A percentile compares a stretch with the other conserved stretches of the same genome.
These are phyloP conservation scores for Coniella vitis DNA, from an alignment of 2,329 filamentous ascomycete genomes.

Conservation along the genomic window DNA sequence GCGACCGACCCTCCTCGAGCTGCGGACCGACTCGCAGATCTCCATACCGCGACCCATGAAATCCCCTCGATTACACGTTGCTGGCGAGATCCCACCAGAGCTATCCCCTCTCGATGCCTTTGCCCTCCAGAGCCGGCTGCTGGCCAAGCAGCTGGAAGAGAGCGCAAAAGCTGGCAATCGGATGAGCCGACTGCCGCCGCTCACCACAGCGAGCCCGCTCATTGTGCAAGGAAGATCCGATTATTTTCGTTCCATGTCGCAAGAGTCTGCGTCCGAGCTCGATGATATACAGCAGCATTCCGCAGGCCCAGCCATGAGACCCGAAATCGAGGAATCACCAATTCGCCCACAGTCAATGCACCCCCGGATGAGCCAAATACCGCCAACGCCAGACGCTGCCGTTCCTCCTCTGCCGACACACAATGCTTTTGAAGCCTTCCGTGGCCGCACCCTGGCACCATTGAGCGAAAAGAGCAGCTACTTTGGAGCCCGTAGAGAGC, in stretches of 20 bases:
- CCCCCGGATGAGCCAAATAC: constrained; percentile 62
- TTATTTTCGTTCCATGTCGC: constrained; percentile 71
- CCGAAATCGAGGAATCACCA: constrained; percentile 50
- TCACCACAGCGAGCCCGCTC: constrained; percentile 76
- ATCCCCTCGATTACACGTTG: constrained; percentile 70
- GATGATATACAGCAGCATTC: constrained; percentile 30
- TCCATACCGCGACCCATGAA: constrained; percentile 50
- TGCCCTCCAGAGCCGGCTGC: constrained; percentile 79
- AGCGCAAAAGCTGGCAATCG: constrained; percentile 66
- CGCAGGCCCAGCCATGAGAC: constrained; percentile 42
- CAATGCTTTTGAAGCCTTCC: constrained; percentile 33
- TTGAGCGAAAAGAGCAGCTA: constrained; percentile 33
- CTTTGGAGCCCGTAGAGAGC: constrained; percentile 51
- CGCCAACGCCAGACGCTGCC: constrained; percentile 41
- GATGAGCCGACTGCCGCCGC: constrained; percentile 77
- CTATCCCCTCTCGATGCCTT: constrained; percentile 94
- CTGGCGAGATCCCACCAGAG: constrained; percentile 78
- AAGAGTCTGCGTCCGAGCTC: constrained; percentile 50
- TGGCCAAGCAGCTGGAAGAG: constrained; percentile 82
- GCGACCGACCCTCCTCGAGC: constrained; percentile 52
- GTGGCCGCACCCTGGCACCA: constrained; percentile 33
- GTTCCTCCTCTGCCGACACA: constrained; percentile 36
- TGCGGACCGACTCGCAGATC: constrained; percentile 50
- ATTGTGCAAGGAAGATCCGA: constrained; percentile 67
- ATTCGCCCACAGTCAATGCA: constrained; percentile 67